A percentile compares a stretch with the other conserved stretches of the same genome.
These are phyloP conservation scores for Solanum aculeatissimum DNA, from an alignment of 305 asterid genomes.

Conservation along the genomic window DNA sequence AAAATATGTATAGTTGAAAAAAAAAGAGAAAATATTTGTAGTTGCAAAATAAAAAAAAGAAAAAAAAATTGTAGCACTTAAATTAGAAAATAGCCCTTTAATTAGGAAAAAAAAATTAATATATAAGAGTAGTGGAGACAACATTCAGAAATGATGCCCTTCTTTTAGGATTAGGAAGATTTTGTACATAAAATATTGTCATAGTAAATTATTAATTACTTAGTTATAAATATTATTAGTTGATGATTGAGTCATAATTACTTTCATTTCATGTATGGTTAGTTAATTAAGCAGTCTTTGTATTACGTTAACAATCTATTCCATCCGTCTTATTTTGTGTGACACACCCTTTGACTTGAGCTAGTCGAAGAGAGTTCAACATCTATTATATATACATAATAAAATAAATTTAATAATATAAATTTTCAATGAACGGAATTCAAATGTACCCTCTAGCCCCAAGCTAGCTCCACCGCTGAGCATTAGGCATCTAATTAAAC, in stretches of 20 bases:
- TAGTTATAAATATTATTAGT: slow-evolving; percentile 5
- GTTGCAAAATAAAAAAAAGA: no score
- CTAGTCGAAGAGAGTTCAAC: background rate
- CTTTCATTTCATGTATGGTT: background rate
- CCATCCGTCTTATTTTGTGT: no score
- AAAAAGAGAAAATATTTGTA: background rate
- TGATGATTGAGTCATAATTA: slow-evolving; percentile 10
- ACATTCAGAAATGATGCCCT: slow-evolving; percentile 42
- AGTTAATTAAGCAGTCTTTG: background rate
- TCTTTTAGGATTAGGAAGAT: slow-evolving; percentile 18
- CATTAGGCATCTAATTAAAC: background rate
- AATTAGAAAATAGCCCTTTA: background rate
- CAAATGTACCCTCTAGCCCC: background rate
- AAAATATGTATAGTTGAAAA: background rate
- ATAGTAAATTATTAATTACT: background rate
- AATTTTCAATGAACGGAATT: background rate
- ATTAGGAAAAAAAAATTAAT: background rate
- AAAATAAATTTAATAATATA: background rate
- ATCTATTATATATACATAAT: background rate
- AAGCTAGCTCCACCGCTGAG: background rate
- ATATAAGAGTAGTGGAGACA: slow-evolving; percentile 10
- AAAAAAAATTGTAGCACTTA: background rate
- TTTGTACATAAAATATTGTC: slow-evolving; percentile 22
- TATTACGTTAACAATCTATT: no score
- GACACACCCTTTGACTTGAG: no score